Evolutionary conservation across 1,284 basidiomycete genomes (phyloP), one percentile per base, ranked within the genome.

Genomic region (Irpex sp.): DNA sequence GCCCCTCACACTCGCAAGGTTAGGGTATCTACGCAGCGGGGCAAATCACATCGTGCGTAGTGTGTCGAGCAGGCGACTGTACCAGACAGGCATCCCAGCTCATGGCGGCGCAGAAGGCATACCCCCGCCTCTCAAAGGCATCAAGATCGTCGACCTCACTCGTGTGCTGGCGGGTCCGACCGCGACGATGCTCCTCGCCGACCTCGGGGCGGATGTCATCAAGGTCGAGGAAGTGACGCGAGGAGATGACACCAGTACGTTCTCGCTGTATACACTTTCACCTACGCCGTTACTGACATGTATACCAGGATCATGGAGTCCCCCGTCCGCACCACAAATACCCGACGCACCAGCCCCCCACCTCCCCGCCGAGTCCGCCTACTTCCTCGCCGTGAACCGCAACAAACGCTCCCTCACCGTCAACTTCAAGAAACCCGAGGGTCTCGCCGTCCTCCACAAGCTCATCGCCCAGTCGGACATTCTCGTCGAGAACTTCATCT

Each of bases 161-260:
- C 83, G 94, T 42, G 90, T 97, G 1, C 79, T 97, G 53, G 95
- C 94, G 19, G 95, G 94, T 0, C 94, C 94, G 12, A 92, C 90
- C 5, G 85, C 88, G 33, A 94, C 95, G 2, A 94, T 96, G 93
- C 81, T 95, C 62, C 80, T 96, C 18, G 93, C 86, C 36, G 93
- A 95, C 76, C 78, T 93, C 21, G 93, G 89, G 56, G 94, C 95
- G 60, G 93, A 97, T 72, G 93, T 98, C 42, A 87, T 97, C 74
- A 98, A 94, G 74, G 83, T 94, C 21, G 93, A 95, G 71, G 88
- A 93, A 67, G 82, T 88, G 37, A 81, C 81, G 35, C 81, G 81
- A 60, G 95, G 96, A 37, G 96, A 98, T 71, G 96, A 98, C 75
- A 98, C 96, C 21, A 85, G 95, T 89, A 74, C n/a, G n/a, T n/a